phyloP scores from a whole-genome alignment of 1,284 basidiomycete genomes.

The Leccinum insolens region DNA sequence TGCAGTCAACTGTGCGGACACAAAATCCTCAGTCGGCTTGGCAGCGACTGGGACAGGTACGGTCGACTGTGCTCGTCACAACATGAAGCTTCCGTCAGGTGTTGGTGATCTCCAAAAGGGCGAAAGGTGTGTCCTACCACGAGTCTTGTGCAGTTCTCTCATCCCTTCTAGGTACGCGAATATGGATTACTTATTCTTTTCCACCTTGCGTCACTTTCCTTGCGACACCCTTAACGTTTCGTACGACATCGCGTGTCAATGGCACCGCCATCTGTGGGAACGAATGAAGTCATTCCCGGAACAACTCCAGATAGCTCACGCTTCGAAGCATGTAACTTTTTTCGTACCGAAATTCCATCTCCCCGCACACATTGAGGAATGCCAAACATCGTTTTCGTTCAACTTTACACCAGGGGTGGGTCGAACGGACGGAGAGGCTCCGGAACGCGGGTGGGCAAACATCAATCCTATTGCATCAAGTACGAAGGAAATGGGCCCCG shows the following conservation, averaged over 20 bases:
- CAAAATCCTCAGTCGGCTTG: neutral
- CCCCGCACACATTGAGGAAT: neutral
- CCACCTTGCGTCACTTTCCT: neutral
- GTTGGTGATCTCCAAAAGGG: slow-evolving; percentile 1
- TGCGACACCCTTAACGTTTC: neutral
- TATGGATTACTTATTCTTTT: slow-evolving; percentile 1
- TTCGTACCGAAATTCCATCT: neutral
- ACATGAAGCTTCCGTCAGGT: neutral
- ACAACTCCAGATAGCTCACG: neutral
- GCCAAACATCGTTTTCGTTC: neutral
- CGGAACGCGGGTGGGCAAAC: neutral
- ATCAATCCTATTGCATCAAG: slow-evolving; percentile 7
- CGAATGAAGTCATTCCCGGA: slow-evolving; percentile 1
- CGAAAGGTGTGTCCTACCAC: neutral
- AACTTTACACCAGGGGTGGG: neutral
- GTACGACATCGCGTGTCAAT: neutral
- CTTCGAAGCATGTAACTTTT: neutral
- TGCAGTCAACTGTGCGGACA: slow-evolving; percentile 1
- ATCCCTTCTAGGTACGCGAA: neutral
- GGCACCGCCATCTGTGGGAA: neutral
- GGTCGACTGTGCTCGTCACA: neutral
- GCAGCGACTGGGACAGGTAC: neutral
- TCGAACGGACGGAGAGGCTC: neutral
- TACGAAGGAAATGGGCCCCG: slow-evolving; percentile 8
- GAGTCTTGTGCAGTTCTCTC: neutral